These are phyloP conservation scores for Recurvomyces mirabilis DNA, from an alignment of 495 filamentous ascomycete genomes.

Conservation along the genomic window DNA sequence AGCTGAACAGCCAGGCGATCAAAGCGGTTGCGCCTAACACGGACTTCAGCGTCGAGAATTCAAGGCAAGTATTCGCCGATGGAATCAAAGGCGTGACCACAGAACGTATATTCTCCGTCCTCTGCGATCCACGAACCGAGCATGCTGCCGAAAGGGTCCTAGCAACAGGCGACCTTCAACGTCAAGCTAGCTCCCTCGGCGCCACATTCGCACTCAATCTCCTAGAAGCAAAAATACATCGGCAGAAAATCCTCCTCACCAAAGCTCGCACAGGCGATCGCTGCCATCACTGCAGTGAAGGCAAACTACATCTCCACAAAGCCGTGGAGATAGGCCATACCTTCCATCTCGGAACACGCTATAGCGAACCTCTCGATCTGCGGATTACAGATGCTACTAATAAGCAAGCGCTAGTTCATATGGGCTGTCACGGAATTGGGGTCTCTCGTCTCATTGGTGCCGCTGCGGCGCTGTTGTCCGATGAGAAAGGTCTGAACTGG, in stretches of 20 bases:
- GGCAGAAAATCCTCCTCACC: slow-evolving; percentile 41
- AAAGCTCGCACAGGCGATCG: slow-evolving; percentile 54
- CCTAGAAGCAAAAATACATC: background rate
- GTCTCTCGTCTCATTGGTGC: slow-evolving; percentile 85
- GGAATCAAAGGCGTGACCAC: background rate
- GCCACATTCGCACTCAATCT: background rate
- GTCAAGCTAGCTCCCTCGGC: background rate
- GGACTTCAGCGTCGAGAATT: slow-evolving; percentile 55
- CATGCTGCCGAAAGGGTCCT: background rate
- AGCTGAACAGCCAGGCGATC: slow-evolving; percentile 60
- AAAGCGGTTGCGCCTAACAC: slow-evolving; percentile 38
- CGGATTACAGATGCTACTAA: slow-evolving; percentile 20
- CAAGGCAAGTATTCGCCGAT: background rate
- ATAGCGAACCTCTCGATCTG: slow-evolving; percentile 62
- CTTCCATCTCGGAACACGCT: slow-evolving; percentile 84
- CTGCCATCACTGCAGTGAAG: slow-evolving; percentile 58
- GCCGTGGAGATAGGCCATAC: slow-evolving; percentile 91
- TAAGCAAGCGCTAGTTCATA: slow-evolving; percentile 52
- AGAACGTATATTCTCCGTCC: background rate
- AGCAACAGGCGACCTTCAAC: background rate
- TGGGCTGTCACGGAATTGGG: slow-evolving; percentile 96
- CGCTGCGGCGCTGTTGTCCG: slow-evolving; percentile 60
- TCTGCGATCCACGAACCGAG: background rate
- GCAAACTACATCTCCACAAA: slow-evolving; percentile 51
- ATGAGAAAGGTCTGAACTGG: slow-evolving; percentile 75